Percentiles rank a stretch among this genome's conserved stretches.
phyloP scores from a whole-genome alignment of 257 asterid genomes.

The Petrea volubilis region DNA sequence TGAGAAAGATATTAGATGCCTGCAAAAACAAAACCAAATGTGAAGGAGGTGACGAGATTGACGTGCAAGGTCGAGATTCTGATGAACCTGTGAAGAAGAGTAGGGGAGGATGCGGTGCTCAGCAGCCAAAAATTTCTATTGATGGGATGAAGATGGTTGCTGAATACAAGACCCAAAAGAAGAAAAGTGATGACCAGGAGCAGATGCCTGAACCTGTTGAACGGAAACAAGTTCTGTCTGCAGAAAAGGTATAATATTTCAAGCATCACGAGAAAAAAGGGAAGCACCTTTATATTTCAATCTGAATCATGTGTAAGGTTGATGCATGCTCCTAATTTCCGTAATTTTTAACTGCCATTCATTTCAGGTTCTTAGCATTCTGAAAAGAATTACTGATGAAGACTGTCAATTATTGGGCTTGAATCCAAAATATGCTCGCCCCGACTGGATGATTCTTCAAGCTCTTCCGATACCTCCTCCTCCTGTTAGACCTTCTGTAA shows the following conservation, averaged over 20 bases:
- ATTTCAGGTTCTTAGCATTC: constrained; percentile 81
- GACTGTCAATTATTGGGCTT: constrained; percentile 81
- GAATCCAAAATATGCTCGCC: constrained; percentile 93
- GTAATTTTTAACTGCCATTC: constrained; percentile 7
- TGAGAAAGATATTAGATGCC: constrained; percentile 78
- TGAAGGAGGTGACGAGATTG: constrained; percentile 95
- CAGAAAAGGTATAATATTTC: constrained; percentile 66
- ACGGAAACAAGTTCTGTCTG: constrained; percentile 82
- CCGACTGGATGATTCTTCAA: constrained; percentile 99
- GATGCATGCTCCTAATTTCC: neutral
- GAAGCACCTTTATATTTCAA: neutral
- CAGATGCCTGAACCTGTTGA: constrained; percentile 98
- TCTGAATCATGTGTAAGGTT: constrained; percentile 7
- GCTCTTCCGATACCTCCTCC: constrained; percentile 99
- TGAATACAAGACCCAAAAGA: constrained; percentile 75
- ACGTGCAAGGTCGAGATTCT: constrained; percentile 65
- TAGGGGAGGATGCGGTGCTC: constrained; percentile 98
- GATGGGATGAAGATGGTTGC: constrained; percentile 99
- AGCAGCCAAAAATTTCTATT: constrained; percentile 88
- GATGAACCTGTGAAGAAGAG: constrained; percentile 78
- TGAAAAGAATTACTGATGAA: constrained; percentile 93
- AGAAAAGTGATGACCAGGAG: constrained; percentile 84
- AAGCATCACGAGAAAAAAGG: neutral
- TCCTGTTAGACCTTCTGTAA: constrained; percentile 98
- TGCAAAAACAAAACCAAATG: constrained; percentile 87